Percentiles rank a stretch among this genome's conserved stretches.
phyloP scores from a whole-genome alignment of 306 rosid genomes.

The Mucuna pruriens region DNA sequence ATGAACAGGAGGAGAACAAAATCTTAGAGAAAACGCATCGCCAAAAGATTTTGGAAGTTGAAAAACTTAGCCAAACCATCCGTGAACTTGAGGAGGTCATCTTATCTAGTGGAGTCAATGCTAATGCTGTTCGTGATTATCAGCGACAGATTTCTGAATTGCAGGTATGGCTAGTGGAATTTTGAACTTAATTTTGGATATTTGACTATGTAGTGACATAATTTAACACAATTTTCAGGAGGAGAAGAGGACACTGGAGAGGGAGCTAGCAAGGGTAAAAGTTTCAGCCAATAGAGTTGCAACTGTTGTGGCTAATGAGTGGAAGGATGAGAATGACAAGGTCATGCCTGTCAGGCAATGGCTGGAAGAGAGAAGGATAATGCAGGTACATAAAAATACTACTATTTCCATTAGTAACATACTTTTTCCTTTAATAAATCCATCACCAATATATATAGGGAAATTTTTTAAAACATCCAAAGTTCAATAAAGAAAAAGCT shows the following conservation, averaged over 20 bases:
- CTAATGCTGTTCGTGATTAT: constrained; percentile 81
- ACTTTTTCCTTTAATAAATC: background rate
- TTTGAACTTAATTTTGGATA: constrained; percentile 2
- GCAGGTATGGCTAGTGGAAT: constrained; percentile 42
- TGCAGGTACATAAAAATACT: constrained; percentile 64
- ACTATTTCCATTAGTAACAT: background rate
- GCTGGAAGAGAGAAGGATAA: constrained; percentile 87
- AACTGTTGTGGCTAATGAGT: constrained; percentile 84
- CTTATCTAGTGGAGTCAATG: constrained; percentile 74
- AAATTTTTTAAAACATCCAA: background rate
- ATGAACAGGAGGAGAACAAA: constrained; percentile 90
- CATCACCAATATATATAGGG: background rate
- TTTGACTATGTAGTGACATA: constrained; percentile 29
- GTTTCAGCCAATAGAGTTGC: constrained; percentile 89
- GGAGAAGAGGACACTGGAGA: constrained; percentile 88
- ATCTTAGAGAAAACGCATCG: constrained; percentile 87
- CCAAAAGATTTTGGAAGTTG: constrained; percentile 88
- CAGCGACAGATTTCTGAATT: constrained; percentile 70
- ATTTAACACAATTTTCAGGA: constrained; percentile 57
- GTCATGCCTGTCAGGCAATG: constrained; percentile 98
- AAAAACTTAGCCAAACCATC: constrained; percentile 90
- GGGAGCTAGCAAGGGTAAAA: constrained; percentile 84
- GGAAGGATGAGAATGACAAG: constrained; percentile 91
- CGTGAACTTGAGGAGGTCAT: constrained; percentile 87
- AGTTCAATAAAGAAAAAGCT: background rate